Base-by-base conservation (phyloP, 306 rosid genomes). In the Vigna radiata region DNA sequence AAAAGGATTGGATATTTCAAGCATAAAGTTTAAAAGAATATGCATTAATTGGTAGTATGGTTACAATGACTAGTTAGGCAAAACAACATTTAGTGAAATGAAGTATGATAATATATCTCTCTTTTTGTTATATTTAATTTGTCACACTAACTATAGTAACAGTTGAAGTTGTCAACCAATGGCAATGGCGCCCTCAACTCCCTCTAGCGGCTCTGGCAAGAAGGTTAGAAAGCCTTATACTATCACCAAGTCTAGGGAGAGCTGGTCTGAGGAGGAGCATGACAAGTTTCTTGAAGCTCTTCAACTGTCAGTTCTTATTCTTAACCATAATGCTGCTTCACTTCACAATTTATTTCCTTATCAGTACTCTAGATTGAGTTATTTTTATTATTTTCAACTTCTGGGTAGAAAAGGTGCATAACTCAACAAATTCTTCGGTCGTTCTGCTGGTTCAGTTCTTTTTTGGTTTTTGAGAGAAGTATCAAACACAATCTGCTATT, bases 231-330 rank as follows among this genome's bases (percentile, higher is more conserved):
- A 92, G 90, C 93, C 97, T 19, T 92, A 92, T 80, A 92, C 97
- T 53, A 92, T 92, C 50, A 92, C 97, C 82, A 90, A 92, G 90
- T 92, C 97, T 50, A 88, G 97, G 85, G 96, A 92, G 75, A 92
- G 96, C 84, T 92, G 96, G 97, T 89, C 96, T 7, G 92, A 90
- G 18, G 96, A 92, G 83, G 97, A 92, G 80, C 96, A 92, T 77
- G 97, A 92, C 83, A 92, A 90, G 85, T 92, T 92, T 77, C 96
- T 92, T 3, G 97, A 92, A 85, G 96, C 97, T 76, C 97, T 92
- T 70, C 96, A 92, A 71, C 85, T 90, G 97, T 92, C 37, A 77
- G 91, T 82, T 60, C 18, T 19, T 3, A 67, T 33, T n/a, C 25
- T 36, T 63, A 61, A 19, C 7, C 49, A 41, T 41, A 19, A 41